Evolutionary conservation across 192 early-diverging fungal species (phyloP).

Genomic region (Entomortierella beljakovae): DNA sequence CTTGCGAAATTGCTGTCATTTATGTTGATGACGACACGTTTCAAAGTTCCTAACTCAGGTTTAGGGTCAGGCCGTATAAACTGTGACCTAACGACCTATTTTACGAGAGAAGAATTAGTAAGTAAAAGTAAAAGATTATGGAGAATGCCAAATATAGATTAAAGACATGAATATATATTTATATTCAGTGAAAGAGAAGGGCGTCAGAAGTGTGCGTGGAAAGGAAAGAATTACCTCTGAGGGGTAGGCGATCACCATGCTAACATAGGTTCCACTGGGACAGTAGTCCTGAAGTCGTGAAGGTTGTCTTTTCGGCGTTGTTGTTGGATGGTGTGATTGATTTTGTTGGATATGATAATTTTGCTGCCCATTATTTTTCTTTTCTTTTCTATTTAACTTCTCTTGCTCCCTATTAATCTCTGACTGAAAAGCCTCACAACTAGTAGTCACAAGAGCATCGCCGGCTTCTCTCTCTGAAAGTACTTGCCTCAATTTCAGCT

Average conservation of each 20-base stretch:
- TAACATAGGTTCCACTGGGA: conserved; percentile 27
- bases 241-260: conserved; percentile 32
- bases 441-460: conserved; percentile 27
- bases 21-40: conserved; percentile 26
- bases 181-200: too few species aligned
- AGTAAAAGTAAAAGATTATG: too few species aligned
- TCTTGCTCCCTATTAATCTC: conserved; percentile 29
- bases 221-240: too few species aligned
- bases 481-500: conserved; percentile 22
- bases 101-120: too few species aligned
- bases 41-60: conserved; percentile 16
- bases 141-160: too few species aligned
- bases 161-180: too few species aligned
- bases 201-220: too few species aligned
- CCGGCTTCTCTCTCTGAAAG: conserved; percentile 14
- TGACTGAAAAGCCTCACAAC: conserved; percentile 1
- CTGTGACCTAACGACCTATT: conserved; percentile 27
- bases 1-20: conserved; percentile 28
- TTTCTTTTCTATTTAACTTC: too few species aligned
- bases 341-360: background rate
- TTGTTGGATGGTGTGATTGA: conserved; percentile 15
- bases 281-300: conserved; percentile 20
- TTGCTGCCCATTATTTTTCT: background rate
- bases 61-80: conserved; percentile 31
- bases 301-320: too few species aligned